Base-by-base conservation (phyloP, 345 rosid genomes). In the Garcia nutans region DNA sequence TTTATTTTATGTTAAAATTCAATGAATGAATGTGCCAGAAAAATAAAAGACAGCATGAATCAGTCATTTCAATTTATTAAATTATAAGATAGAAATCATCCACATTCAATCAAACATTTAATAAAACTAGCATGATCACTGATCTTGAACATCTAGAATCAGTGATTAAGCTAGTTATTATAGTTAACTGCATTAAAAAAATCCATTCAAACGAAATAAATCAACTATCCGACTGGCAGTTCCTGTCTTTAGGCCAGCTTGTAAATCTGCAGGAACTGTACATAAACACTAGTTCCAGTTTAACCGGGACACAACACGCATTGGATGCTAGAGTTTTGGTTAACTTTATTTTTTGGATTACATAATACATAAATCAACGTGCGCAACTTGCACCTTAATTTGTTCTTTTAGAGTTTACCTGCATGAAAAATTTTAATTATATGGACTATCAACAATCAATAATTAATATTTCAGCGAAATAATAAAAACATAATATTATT, bases 81-180 rank as follows among this genome's bases (percentile, higher is more conserved):
- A 5, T 59, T 22, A 70, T 20, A 37, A 28, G 24, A 55, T 20
- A 33, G 44, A 70, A 70, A 20, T 54, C 62, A 15, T 20, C n/a
- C 62, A 10, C 20, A 55, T 22, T 52, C 22, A 71, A 41, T 42
- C 13, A 3, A 31, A 26, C 41, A 42, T 41, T 20, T 65, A 13
- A 74, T 65, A 57, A 55, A 75, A 44, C 72, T 75, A 67, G 66
- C 78, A 67, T 41, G 42, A 17, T 67, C 58, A 75, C 45, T 75
- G 33, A 71, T 67, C 67, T 68, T 28, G n/a, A 24, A 45, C 56
- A 13, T 9, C 50, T 47, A 47, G 57, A 54, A 3, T 28, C 52
- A 16, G 59, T 49, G 78, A 68, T 68, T 68, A 67, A 67, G 65
- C 65, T 67, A 59, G 73, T 57, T 68, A 68, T 56, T 37, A 4